Conservation (phyloP, 306 rosid species). For the cucumber (Cucumis sativus) region Cucumber_9930_V3 NC_026656.2:250001-250500, state of each 20-base stretch:
- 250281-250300: neutral
- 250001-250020: neutral
- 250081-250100: slow-evolving; percentile 14
- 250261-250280: neutral
- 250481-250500: slow-evolving; percentile 47
- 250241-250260: neutral
- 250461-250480: slow-evolving; percentile 20
- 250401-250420: neutral
- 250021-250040: slow-evolving; percentile 2
- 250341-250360: neutral
- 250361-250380: neutral
- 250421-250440: neutral
- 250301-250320: neutral
- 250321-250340: neutral
- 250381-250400: neutral
- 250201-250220: neutral
- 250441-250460: slow-evolving; percentile 21
- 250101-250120: slow-evolving; percentile 26
- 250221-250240: neutral
- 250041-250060: slow-evolving; percentile 1
- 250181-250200: neutral
- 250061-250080: slow-evolving; percentile 6
- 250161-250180: neutral
- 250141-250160: slow-evolving; percentile 17
- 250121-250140: neutral